Percentiles rank a stretch among this genome's conserved stretches.
Evolutionary conservation across 2,329 filamentous ascomycete genomes (phyloP).

Genomic region (Rutstroemia sp.): DNA sequence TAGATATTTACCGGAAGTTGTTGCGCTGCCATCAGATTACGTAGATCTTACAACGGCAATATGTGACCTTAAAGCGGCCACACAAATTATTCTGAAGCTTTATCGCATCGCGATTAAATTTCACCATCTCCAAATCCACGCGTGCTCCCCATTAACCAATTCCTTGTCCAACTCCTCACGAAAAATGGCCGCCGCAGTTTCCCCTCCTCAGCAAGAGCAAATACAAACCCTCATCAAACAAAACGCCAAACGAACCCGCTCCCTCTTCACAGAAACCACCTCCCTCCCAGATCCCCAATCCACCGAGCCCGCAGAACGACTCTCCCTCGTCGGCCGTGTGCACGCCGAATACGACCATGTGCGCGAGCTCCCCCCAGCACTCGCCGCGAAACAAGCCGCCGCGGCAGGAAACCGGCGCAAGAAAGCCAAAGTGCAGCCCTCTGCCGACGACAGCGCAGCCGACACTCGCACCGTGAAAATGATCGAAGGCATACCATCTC

Average conservation of each 20-base stretch:
- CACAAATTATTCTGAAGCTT: background rate
- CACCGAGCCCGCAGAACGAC: constrained; percentile 24
- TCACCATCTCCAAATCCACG: background rate
- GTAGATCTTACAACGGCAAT: too few species aligned
- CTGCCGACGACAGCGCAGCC: constrained; percentile 17
- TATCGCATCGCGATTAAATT: background rate
- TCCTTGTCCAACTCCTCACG: background rate
- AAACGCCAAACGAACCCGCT: constrained; percentile 36
- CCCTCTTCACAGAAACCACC: constrained; percentile 32
- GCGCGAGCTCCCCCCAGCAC: constrained; percentile 65
- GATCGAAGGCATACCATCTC: constrained; percentile 54
- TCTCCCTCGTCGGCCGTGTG: constrained; percentile 26
- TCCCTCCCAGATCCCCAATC: constrained; percentile 15
- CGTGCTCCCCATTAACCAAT: background rate
- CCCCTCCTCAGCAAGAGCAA: constrained; percentile 17
- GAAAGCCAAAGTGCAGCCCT: constrained; percentile 46
- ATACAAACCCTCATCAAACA: constrained; percentile 34
- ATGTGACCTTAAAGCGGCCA: background rate
- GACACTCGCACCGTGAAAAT: constrained; percentile 52
- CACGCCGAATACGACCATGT: constrained; percentile 68
- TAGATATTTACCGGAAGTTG: too few species aligned
- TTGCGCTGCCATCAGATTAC: too few species aligned
- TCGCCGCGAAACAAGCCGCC: constrained; percentile 72
- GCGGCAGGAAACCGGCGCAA: constrained; percentile 53
- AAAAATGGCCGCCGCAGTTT: constrained; percentile 4